Evolutionary conservation across 345 rosid genomes (phyloP), one percentile per base, ranked within the genome.

Genomic region (Populus euphratica): DNA sequence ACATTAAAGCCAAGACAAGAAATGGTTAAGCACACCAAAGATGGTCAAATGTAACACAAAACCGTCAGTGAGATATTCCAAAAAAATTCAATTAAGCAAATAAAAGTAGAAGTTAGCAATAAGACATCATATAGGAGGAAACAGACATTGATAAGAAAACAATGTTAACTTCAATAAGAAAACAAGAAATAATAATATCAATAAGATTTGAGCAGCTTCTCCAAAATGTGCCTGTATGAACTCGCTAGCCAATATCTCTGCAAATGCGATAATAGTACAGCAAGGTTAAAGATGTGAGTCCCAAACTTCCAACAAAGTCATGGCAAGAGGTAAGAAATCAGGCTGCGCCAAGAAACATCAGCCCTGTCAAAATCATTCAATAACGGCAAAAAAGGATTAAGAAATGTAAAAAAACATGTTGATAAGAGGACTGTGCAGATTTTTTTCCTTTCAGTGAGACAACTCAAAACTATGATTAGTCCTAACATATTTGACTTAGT

Each of bases 221-320:
- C 80, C 63, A 77, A 75, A 65, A 52, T 36, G 80, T 72, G 74
- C 75, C 71, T 17, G 66, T 65, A 63, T 73, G 79, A 83, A 77
- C 75, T 67, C 80, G 77, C 82, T 69, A 79, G 85, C 86, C 81
- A 81, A 83, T 81, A 73, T 87, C 90, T 92, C 98, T 96, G 99
- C 99, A 96, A 89, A 93, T 90, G 89, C 90, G 91, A 96, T 86
- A 94, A 94, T 90, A 96, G 92, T 90, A 94, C 88, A 94, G 86
- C 96, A 96, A 91, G 97, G 94, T 96, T 91, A 96, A 90, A 87
- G 92, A 89, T 79, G 98, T 92, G 98, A 96, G 97, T 94, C 97
- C 95, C 94, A 94, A 91, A 96, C 99, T 93, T 90, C 96, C 95
- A 94, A 94, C 91, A 93, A 90, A 87, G 85, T 86, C 89, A 89